phyloP scores from a whole-genome alignment of 495 filamentous ascomycete species.

The Cetradonia linearis region DNA sequence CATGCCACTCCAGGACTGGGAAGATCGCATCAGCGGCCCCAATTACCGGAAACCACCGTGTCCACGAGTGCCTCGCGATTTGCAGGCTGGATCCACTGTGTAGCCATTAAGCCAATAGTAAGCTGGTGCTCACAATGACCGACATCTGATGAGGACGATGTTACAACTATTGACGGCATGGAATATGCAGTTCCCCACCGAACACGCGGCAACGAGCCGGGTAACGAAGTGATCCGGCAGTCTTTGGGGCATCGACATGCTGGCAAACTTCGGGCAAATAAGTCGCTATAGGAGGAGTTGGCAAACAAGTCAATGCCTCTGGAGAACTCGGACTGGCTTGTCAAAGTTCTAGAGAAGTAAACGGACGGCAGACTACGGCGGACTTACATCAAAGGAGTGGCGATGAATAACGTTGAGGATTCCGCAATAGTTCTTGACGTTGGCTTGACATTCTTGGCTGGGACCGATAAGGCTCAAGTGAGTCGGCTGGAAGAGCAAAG shows the following conservation, averaged over 20 bases:
- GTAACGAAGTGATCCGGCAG: constrained; percentile 3
- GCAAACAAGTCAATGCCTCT: constrained; percentile 17
- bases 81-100: not conserved
- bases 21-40: not conserved
- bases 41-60: not conserved
- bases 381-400: constrained; percentile 20
- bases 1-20: not conserved
- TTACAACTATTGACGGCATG: constrained; percentile 13
- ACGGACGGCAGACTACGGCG: constrained; percentile 16
- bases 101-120: not conserved
- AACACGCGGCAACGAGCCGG: not conserved
- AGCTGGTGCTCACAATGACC: no score
- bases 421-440: constrained; percentile 25
- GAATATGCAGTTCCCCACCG: constrained; percentile 2
- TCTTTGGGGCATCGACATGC: constrained; percentile 14
- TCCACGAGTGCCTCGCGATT: not conserved
- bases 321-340: constrained; percentile 18
- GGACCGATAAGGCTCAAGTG: constrained; percentile 30
- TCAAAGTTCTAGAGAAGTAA: constrained; percentile 16
- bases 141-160: constrained; percentile 7
- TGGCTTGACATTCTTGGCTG: constrained; percentile 28
- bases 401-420: constrained; percentile 22
- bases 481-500: constrained; percentile 27
- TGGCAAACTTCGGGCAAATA: constrained; percentile 13
- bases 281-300: constrained; percentile 15